These are phyloP conservation scores for Ormosia emarginata DNA, from an alignment of 306 rosid species.

Conservation along the genomic window DNA sequence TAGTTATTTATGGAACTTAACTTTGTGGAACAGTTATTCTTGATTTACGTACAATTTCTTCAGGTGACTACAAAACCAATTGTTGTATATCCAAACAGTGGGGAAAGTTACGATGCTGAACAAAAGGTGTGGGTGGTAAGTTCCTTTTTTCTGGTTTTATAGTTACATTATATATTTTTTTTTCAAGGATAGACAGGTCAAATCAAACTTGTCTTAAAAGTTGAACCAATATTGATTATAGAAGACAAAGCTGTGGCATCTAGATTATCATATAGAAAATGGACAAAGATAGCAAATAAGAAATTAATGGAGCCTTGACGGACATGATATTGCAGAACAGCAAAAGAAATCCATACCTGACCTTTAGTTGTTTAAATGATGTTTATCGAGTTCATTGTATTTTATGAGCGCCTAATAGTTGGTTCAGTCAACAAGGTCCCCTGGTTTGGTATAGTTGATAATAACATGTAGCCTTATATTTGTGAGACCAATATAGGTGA, in stretches of 20 bases:
- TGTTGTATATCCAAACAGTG: slow-evolving; percentile 57
- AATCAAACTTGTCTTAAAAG: not conserved
- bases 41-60: slow-evolving; percentile 19
- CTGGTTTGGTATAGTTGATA: not conserved
- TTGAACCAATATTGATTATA: not conserved
- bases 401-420: not conserved
- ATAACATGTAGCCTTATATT: not conserved
- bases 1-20: not conserved
- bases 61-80: slow-evolving; percentile 55
- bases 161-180: not conserved
- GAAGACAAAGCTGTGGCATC: slow-evolving; percentile 2
- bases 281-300: not conserved
- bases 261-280: not conserved
- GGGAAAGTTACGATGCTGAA: slow-evolving; percentile 50
- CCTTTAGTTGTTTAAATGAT: not conserved
- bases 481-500: not conserved
- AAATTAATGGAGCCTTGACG: not conserved
- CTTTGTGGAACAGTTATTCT: not conserved
- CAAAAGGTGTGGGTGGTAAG: slow-evolving; percentile 54
- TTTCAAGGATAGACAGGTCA: not conserved
- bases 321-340: not conserved
- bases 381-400: not conserved
- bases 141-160: slow-evolving; percentile 9
- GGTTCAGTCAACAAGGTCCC: not conserved
- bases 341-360: not conserved